Percentiles rank a stretch among this genome's conserved stretches.
phyloP scores from a whole-genome alignment of 1,284 basidiomycete species.

The Microbotryum violaceum region DNA sequence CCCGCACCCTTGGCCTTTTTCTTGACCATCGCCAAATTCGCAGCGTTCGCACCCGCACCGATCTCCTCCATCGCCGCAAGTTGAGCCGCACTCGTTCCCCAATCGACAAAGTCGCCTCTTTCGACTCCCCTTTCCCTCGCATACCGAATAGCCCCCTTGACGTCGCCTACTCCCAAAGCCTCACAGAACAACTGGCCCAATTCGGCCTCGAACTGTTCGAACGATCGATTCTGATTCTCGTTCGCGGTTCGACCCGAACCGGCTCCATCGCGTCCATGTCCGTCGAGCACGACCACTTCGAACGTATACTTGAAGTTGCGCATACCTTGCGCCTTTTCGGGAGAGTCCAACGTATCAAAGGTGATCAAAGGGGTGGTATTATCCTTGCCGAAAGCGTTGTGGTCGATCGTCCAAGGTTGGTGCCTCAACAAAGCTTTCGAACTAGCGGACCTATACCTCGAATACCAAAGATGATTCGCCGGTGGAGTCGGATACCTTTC shows the following conservation, averaged over 20 bases:
- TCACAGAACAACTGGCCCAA: slow-evolving; percentile 18
- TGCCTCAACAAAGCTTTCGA: slow-evolving; percentile 11
- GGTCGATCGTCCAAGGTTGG: slow-evolving; percentile 6
- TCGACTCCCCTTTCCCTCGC: slow-evolving; percentile 6
- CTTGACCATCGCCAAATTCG: background rate
- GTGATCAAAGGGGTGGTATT: slow-evolving; percentile 7
- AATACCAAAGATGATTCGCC: slow-evolving; percentile 26
- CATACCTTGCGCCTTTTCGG: slow-evolving; percentile 27
- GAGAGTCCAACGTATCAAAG: slow-evolving; percentile 23
- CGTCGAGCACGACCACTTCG: slow-evolving; percentile 28
- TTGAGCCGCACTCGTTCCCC: background rate
- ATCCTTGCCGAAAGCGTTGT: background rate
- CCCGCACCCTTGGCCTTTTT: background rate
- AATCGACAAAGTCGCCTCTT: background rate
- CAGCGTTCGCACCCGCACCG: background rate
- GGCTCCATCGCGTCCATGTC: background rate
- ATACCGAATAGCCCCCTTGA: slow-evolving; percentile 16
- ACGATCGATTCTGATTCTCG: slow-evolving; percentile 3
- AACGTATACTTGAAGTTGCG: slow-evolving; percentile 14
- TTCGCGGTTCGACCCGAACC: background rate
- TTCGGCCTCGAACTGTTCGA: slow-evolving; percentile 11
- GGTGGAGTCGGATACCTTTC: slow-evolving; percentile 8
- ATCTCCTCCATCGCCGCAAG: background rate
- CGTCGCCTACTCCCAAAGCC: slow-evolving; percentile 23
- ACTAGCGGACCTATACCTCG: slow-evolving; percentile 21